Conservation (phyloP, 1,139 yeast genomes). For the Magnusiomyces suaveolens region DNA sequence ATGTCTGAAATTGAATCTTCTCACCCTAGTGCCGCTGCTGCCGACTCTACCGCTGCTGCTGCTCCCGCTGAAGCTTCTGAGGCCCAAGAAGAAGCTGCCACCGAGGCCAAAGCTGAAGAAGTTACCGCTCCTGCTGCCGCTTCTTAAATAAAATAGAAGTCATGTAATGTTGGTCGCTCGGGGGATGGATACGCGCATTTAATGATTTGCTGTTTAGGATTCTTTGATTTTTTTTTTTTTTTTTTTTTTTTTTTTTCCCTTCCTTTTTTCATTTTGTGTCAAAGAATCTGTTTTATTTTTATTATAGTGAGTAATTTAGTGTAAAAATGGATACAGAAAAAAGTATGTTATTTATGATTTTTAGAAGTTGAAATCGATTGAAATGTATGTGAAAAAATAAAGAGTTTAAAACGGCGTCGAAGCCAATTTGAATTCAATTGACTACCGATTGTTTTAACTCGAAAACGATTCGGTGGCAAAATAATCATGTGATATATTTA, state of each 20-base stretch:
- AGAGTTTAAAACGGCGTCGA: neutral
- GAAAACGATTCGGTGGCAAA: neutral
- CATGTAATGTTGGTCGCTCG: too few species aligned
- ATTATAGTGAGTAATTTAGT: neutral
- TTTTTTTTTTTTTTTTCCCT: neutral
- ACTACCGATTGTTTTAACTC: too few species aligned
- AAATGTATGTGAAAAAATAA: neutral
- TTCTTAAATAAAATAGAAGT: neutral
- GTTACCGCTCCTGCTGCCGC: slow-evolving; percentile 1
- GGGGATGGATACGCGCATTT: neutral
- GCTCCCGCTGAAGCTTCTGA: slow-evolving; percentile 24
- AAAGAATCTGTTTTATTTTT: neutral
- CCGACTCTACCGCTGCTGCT: slow-evolving; percentile 32
- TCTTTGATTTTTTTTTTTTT: neutral
- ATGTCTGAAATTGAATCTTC: slow-evolving; percentile 49
- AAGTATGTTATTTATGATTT: neutral
- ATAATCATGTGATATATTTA: neutral
- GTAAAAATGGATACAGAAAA: neutral
- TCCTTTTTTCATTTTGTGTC: neutral
- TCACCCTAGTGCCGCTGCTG: slow-evolving; percentile 42
- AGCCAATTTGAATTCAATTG: too few species aligned
- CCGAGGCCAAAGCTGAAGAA: neutral
- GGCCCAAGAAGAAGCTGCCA: neutral
- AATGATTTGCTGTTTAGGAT: neutral
- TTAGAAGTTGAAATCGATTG: neutral